These are phyloP conservation scores for Trypanosoma avium DNA, from an alignment of 208 protist genomes.

Conservation along the genomic window DNA sequence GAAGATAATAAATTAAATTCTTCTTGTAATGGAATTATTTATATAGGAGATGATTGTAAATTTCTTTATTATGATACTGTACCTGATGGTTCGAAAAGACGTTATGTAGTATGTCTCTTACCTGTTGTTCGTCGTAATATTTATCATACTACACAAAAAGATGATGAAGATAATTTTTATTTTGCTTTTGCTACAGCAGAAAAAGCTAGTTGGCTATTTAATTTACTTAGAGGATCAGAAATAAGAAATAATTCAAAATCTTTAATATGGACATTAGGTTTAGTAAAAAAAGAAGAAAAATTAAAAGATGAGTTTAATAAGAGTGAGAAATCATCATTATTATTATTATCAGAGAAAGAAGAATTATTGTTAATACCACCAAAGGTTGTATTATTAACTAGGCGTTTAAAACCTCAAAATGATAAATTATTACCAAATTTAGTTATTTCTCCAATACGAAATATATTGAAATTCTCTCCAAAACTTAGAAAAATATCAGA, in stretches of 20 bases:
- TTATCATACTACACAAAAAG: not conserved
- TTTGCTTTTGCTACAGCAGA: not conserved
- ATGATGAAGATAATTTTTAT: slow-evolving; percentile 1
- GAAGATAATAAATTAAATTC: not conserved
- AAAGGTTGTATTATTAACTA: not conserved
- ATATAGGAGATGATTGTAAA: not conserved
- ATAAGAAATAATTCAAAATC: not conserved
- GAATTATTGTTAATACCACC: too few relatives aligned
- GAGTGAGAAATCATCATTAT: too few relatives aligned
- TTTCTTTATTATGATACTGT: not conserved
- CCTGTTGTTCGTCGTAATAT: not conserved
- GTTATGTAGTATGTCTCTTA: not conserved
- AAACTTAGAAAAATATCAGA: not conserved
- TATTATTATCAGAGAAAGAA: too few relatives aligned
- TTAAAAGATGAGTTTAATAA: too few relatives aligned
- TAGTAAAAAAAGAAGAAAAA: too few relatives aligned
- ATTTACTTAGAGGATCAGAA: not conserved
- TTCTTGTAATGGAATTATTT: not conserved
- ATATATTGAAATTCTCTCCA: not conserved
- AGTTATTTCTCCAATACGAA: not conserved
- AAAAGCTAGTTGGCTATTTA: not conserved
- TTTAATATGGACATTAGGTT: not conserved
- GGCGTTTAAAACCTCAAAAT: not conserved
- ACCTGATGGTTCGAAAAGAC: not conserved
- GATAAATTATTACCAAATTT: not conserved